Conservation (phyloP, 257 asterid species). For the Ligustrum vulgare region DNA sequence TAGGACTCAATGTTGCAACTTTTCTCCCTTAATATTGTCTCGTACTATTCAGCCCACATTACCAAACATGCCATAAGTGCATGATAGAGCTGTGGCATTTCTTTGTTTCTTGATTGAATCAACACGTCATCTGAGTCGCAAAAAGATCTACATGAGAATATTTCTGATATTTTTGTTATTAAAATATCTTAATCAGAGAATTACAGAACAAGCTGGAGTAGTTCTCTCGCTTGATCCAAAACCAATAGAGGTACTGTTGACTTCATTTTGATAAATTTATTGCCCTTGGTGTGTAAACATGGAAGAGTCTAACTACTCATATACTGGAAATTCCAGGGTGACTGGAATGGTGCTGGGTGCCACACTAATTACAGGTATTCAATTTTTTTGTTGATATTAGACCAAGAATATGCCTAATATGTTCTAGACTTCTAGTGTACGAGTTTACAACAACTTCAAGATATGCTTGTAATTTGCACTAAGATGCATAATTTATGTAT, state of each 20-base stretch:
- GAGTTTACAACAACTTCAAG: background rate
- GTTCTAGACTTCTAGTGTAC: background rate
- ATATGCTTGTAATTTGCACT: background rate
- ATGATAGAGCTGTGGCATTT: background rate
- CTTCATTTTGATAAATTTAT: background rate
- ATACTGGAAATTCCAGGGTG: slow-evolving; percentile 55
- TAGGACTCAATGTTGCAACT: background rate
- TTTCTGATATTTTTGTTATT: slow-evolving; percentile 3
- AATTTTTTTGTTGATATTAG: slow-evolving; percentile 13
- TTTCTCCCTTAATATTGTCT: background rate
- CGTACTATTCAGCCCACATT: background rate
- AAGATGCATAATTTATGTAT: slow-evolving; percentile 8
- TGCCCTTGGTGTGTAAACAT: background rate
- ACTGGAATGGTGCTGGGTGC: slow-evolving; percentile 98
- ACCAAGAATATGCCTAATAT: background rate
- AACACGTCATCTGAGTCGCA: background rate
- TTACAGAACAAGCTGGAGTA: slow-evolving; percentile 98
- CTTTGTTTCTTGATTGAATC: background rate
- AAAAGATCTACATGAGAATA: background rate
- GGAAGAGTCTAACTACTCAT: slow-evolving; percentile 13
- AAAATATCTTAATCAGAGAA: slow-evolving; percentile 58
- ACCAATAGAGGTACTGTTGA: slow-evolving; percentile 68
- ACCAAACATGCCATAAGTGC: background rate
- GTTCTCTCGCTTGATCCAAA: slow-evolving; percentile 92
- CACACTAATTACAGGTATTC: slow-evolving; percentile 88